phyloP scores from a whole-genome alignment of 176 grass and related monocot genomes.

The Musa acuminata region DNA sequence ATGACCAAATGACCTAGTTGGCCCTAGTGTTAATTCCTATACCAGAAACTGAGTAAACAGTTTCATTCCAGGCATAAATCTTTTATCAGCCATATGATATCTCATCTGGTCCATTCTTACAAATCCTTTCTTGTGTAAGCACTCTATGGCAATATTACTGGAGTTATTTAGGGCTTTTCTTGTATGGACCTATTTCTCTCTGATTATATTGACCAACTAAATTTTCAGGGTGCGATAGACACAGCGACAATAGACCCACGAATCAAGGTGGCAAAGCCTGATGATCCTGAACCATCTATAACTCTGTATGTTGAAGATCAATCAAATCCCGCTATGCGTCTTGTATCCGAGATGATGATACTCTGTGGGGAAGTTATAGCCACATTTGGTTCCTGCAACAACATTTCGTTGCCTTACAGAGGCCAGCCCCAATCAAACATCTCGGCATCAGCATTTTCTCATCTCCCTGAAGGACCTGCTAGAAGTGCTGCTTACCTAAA shows the following conservation, averaged over 20 bases:
- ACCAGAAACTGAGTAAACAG: neutral
- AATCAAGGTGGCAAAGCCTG: slow-evolving; percentile 75
- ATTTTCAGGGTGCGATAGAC: slow-evolving; percentile 69
- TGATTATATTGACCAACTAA: slow-evolving; percentile 10
- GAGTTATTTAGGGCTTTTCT: neutral
- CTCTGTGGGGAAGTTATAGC: slow-evolving; percentile 79
- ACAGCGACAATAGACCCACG: slow-evolving; percentile 80
- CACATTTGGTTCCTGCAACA: slow-evolving; percentile 60
- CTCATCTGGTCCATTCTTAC: too few relatives aligned
- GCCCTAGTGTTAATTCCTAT: neutral
- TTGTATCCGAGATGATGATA: slow-evolving; percentile 99
- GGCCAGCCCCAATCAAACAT: slow-evolving; percentile 76
- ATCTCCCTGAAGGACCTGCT: slow-evolving; percentile 68
- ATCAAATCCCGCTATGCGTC: slow-evolving; percentile 54
- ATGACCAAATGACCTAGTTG: neutral
- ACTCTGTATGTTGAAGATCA: slow-evolving; percentile 75
- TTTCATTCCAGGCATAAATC: neutral
- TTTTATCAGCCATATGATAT: neutral
- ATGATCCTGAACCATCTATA: slow-evolving; percentile 66
- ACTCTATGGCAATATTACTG: neutral
- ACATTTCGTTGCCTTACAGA: slow-evolving; percentile 78
- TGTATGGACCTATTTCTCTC: neutral
- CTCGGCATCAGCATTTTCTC: slow-evolving; percentile 56
- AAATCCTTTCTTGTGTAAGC: neutral
- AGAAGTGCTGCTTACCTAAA: slow-evolving; percentile 75